Percentiles rank a stretch among this genome's conserved stretches.
phyloP scores from a whole-genome alignment of 306 rosid genomes.

The Lathyrus aphaca region DNA sequence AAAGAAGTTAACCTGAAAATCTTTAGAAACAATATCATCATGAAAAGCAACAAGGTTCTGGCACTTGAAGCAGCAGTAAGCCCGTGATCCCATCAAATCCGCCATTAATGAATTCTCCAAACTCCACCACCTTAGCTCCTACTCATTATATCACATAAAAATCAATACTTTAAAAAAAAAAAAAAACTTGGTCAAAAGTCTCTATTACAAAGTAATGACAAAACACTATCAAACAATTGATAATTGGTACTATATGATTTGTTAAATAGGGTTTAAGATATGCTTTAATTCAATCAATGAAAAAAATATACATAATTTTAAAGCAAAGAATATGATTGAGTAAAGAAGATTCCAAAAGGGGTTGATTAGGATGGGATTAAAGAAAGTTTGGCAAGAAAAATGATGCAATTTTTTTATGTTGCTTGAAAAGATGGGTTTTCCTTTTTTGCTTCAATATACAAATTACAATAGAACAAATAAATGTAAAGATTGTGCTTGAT shows the following conservation, averaged over 20 bases:
- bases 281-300: conserved; percentile 35
- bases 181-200: conserved; percentile 32
- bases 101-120: conserved; percentile 53
- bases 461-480: conserved; percentile 32
- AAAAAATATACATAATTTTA: conserved; percentile 18
- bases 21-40: conserved; percentile 71
- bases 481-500: conserved; percentile 17
- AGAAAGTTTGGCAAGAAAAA: conserved; percentile 35
- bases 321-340: conserved; percentile 48
- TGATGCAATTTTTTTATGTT: conserved; percentile 31
- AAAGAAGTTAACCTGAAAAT: conserved; percentile 59
- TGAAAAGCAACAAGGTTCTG: conserved; percentile 62
- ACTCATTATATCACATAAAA: neutral
- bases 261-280: conserved; percentile 28
- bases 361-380: conserved; percentile 40
- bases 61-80: conserved; percentile 77
- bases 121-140: conserved; percentile 32
- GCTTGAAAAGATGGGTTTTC: conserved; percentile 40
- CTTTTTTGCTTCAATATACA: neutral
- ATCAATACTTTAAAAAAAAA: neutral
- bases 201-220: conserved; percentile 21
- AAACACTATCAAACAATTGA: conserved; percentile 38
- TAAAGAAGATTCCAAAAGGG: conserved; percentile 45
- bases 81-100: conserved; percentile 47
- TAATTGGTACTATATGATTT: conserved; percentile 16